Base-by-base conservation (phyloP, 2,329 filamentous ascomycete species). In the Stylonectria norvegica region DNA sequence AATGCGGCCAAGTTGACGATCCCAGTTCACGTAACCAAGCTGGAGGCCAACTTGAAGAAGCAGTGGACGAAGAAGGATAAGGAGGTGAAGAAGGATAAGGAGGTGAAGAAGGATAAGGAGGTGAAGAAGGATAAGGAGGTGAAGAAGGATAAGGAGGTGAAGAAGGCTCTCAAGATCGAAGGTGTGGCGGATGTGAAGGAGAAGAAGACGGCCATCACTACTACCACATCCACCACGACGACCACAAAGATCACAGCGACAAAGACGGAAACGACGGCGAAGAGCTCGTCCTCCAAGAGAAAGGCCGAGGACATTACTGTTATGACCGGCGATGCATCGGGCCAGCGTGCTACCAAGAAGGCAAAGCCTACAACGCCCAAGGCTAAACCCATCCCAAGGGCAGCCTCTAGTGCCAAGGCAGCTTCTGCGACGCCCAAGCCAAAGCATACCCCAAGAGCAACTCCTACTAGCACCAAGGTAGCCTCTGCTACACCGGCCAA, bases 1-100 rank as follows among this genome's bases (percentile, higher is more conserved):
- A 75, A 72, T 23, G 60, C 59, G 2, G 69, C 67, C 1, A 62
- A 60, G 3, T 56, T 84, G 5, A 57, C 61, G 0, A 69, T 83
- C 4, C 79, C 79, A 0, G 33, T 57, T 0, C 57, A 70, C 33
- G 64, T 83, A 12, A 45, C 55, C 34, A 69, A 66, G 38, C 42
- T 82, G 18, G 78, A 83, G 59, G 49, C 54, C 2, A 70, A 74
- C 34, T 55, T 83, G 59, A 81, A 76, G 64, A 79, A 73, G 47
- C 71, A 81, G 44, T 82, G 75, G 68, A 64, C 64, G 2, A 71
- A 69, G 45, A 69, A 67, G 17, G 70, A 76, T 20, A 62, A 68
- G 12, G 75, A 74, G 47, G 65, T 70, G 0, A 78, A 70, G 57
- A 70, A 67, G 35, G 54, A 52, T 7, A 4, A 33, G 31, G 42